Evolutionary conservation across 2,329 filamentous ascomycete genomes (phyloP).

Genomic region (Botrytis pseudocinerea): DNA sequence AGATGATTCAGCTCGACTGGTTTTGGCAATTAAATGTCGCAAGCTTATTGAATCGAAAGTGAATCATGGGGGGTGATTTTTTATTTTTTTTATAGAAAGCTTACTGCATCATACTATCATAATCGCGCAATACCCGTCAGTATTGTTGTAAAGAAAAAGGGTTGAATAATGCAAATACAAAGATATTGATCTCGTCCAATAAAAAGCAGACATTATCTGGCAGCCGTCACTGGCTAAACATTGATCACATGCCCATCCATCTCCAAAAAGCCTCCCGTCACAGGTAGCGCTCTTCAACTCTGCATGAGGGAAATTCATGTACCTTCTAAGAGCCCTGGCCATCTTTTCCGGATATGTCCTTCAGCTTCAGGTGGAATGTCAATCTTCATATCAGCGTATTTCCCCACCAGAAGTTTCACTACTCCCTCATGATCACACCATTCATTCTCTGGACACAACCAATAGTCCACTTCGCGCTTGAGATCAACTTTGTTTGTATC

Average conservation of each 20-base stretch:
- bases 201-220: neutral
- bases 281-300: neutral
- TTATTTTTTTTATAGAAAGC: no score
- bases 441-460: no score
- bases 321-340: neutral
- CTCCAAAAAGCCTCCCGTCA: neutral
- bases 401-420: neutral
- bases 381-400: neutral
- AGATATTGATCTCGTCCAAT: neutral
- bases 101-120: neutral
- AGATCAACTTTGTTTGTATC: no score
- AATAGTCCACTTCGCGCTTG: no score
- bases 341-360: neutral
- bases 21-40: no score
- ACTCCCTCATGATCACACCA: neutral
- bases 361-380: neutral
- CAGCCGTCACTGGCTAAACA: neutral
- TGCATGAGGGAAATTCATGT: no score
- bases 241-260: neutral
- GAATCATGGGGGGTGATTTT: no score
- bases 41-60: no score
- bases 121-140: neutral
- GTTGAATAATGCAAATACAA: no score
- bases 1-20: no score
- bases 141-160: neutral